A percentile compares a stretch with the other conserved stretches of the same genome.
These are phyloP conservation scores for Volvariella volvacea DNA, from an alignment of 1,284 basidiomycete species.

Conservation along the genomic window DNA sequence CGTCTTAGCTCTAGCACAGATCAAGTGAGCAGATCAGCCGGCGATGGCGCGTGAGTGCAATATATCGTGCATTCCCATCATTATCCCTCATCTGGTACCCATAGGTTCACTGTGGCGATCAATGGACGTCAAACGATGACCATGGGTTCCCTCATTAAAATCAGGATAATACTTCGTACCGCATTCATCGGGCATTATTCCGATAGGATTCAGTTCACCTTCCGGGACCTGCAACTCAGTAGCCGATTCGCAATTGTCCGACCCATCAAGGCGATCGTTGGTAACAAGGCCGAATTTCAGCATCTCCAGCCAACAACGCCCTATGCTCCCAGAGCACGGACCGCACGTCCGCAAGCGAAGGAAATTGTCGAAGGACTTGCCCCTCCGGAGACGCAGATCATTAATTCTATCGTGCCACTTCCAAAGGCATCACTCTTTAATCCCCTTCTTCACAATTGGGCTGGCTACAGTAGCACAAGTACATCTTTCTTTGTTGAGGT, in stretches of 20 bases:
- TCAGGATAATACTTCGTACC: constrained; percentile 30
- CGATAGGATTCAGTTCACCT: constrained; percentile 35
- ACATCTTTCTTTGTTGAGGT: constrained; percentile 8
- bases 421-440: too few relatives aligned
- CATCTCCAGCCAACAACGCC: constrained; percentile 41
- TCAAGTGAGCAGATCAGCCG: too few relatives aligned
- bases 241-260: constrained; percentile 40
- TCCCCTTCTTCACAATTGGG: too few relatives aligned
- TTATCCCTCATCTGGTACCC: constrained; percentile 2
- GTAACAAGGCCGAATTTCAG: constrained; percentile 40
- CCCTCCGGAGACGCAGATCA: constrained; percentile 30
- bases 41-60: constrained; percentile 26
- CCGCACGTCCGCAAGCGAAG: constrained; percentile 29
- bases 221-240: constrained; percentile 31
- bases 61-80: constrained; percentile 9
- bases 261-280: constrained; percentile 33
- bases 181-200: constrained; percentile 40
- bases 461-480: too few relatives aligned
- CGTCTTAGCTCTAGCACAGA: constrained; percentile 22
- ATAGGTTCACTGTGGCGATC: constrained; percentile 26
- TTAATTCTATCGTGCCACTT: constrained; percentile 34
- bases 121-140: constrained; percentile 15
- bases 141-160: constrained; percentile 18
- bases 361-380: constrained; percentile 41
- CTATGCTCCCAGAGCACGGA: constrained; percentile 41